These are phyloP conservation scores for Sambucus nigra DNA, from an alignment of 129 eudicot species.

Conservation along the genomic window DNA sequence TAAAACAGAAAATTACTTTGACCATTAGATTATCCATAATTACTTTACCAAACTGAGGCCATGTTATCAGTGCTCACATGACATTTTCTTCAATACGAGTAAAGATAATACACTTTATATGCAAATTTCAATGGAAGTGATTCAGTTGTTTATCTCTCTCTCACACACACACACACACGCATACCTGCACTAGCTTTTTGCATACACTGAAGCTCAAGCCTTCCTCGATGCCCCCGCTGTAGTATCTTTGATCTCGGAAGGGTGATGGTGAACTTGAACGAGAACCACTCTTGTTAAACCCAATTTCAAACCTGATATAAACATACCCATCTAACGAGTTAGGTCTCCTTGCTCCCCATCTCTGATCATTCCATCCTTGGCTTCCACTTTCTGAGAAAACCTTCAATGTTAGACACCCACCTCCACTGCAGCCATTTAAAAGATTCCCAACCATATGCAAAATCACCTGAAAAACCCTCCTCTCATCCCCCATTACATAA, in stretches of 20 bases:
- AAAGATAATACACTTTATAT: no score
- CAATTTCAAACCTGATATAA: conserved; percentile 44
- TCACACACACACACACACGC: not conserved
- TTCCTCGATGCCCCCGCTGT: conserved; percentile 34
- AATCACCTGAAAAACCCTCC: conserved; percentile 66
- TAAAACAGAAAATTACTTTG: no score
- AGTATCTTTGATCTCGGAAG: conserved; percentile 26
- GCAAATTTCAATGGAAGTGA: not conserved
- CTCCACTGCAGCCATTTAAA: conserved; percentile 40
- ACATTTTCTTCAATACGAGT: no score
- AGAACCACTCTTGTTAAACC: conserved; percentile 21
- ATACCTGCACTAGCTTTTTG: conserved; percentile 60
- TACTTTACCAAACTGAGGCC: no score
- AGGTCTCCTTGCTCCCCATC: conserved; percentile 56
- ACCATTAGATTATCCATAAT: no score
- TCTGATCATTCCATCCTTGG: conserved; percentile 43
- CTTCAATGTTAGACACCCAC: conserved; percentile 43
- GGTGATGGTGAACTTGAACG: conserved; percentile 1
- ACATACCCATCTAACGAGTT: conserved; percentile 43
- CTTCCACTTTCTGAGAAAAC: conserved; percentile 38
- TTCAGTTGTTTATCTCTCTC: not conserved
- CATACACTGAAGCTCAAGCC: conserved; percentile 61
- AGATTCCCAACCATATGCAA: conserved; percentile 70
- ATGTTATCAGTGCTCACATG: no score
- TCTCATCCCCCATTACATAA: conserved; percentile 62